A percentile compares a stretch with the other conserved stretches of the same genome.
phyloP scores from a whole-genome alignment of 2,329 filamentous ascomycete genomes.

The Pestalotiopsis sp. region DNA sequence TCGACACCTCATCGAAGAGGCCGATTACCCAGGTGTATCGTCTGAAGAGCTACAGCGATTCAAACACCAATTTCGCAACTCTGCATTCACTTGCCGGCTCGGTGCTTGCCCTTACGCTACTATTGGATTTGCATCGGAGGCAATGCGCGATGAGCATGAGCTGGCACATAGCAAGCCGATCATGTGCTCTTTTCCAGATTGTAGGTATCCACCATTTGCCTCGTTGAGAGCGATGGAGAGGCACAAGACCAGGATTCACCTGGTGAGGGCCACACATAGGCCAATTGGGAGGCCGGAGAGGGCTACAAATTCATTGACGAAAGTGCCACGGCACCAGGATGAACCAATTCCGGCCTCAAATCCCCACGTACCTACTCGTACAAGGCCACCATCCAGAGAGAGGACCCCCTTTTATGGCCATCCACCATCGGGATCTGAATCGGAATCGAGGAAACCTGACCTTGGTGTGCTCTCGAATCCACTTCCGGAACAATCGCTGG shows the following conservation, averaged over 20 bases:
- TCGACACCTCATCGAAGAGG: conserved; percentile 11
- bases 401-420: too few relatives aligned
- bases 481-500: too few relatives aligned
- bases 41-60: conserved; percentile 21
- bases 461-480: too few relatives aligned
- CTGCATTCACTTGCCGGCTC: conserved; percentile 20
- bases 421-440: too few relatives aligned
- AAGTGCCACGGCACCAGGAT: too few relatives aligned
- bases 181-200: conserved; percentile 11
- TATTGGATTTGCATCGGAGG: conserved; percentile 21
- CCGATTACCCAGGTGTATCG: conserved; percentile 5
- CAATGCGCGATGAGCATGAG: conserved; percentile 19
- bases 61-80: conserved; percentile 15
- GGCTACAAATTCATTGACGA: accelerated
- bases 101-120: conserved; percentile 20
- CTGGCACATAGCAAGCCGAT: conserved; percentile 13
- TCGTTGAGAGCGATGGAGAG: background rate
- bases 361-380: too few relatives aligned
- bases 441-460: too few relatives aligned
- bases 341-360: too few relatives aligned
- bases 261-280: background rate
- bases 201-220: conserved; percentile 18
- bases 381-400: too few relatives aligned
- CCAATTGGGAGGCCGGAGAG: background rate
- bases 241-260: conserved; percentile 1